A percentile compares a stretch with the other conserved stretches of the same genome.
Evolutionary conservation across 192 early-diverging fungal species (phyloP).

Genomic region (Piromyces finnis): DNA sequence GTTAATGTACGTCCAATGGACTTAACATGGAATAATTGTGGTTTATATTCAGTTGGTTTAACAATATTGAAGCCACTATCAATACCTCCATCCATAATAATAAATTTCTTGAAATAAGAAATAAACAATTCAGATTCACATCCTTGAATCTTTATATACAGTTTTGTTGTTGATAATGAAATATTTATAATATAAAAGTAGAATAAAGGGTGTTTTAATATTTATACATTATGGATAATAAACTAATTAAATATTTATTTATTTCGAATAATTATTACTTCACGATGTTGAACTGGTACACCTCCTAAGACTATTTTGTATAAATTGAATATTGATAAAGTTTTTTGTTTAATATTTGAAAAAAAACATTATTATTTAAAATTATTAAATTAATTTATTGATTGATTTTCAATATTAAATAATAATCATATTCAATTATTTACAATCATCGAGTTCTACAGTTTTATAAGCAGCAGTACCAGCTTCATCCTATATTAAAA

Average conservation of each 20-base stretch:
- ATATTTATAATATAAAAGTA: too few species aligned
- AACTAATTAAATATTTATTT: too few species aligned
- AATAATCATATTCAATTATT: too few species aligned
- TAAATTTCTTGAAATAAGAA: conserved; percentile 41
- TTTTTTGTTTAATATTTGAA: too few species aligned
- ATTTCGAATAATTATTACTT: not conserved
- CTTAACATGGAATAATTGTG: conserved; percentile 2
- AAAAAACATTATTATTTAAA: too few species aligned
- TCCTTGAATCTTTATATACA: conserved; percentile 48
- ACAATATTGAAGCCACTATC: conserved; percentile 54
- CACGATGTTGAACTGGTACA: not conserved
- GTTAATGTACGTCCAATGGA: not conserved
- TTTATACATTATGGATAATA: too few species aligned
- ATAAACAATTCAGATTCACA: conserved; percentile 42
- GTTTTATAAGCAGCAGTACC: conserved; percentile 78
- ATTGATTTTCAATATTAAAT: too few species aligned
- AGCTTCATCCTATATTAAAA: conserved; percentile 30
- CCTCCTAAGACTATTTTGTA: not conserved
- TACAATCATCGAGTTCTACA: conserved; percentile 18
- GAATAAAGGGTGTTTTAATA: too few species aligned
- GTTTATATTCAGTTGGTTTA: conserved; percentile 4
- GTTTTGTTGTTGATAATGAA: too few species aligned
- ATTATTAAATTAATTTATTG: too few species aligned
- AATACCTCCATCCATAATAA: conserved; percentile 46
- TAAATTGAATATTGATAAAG: too few species aligned